Evolutionary conservation across 371 early-diverging fungal species (phyloP), one percentile per base, ranked within the genome.

Genomic region (Syncephalastrum sp.): DNA sequence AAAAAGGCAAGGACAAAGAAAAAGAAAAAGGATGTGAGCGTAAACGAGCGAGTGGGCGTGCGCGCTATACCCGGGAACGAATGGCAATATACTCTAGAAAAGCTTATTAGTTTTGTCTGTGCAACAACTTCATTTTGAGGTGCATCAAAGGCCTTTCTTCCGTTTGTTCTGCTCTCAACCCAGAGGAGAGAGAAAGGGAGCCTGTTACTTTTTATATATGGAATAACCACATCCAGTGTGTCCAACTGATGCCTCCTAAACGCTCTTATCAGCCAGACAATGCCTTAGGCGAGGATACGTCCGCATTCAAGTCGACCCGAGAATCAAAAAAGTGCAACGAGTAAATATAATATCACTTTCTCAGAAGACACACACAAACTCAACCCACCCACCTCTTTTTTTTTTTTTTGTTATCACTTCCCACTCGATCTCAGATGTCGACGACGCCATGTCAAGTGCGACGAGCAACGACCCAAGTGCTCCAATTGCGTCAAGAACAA

Each of bases 261-360:
- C 48, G 57, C 41, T 33, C 38, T 10, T 33, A 33, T 33, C 38
- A 33, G 38, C 38, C 38, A 3, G 38, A 33, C 38, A 33, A 3
- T 33, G 38, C 38, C 38, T 10, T 33, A 10, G 38, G 10, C 2
- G 38, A 33, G 12, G 38, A 33, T 33, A 33, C 38, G 10, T 33
- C 38, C 38, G 38, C 38, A 33, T 33, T 46, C 46, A 46, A 46
- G 14, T 62, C 62, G 12, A 59, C 59, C 33, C 59, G 64, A 19
- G 59, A 54, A 56, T 64, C 64, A 13, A 64, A 59, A 45, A 64
- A 64, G 54, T 64, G 64, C 59, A 64, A 64, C 52, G 64, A 59
- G 64, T 63, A 43, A 45, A 48, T n/a, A 27, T 33, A 33, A 8
- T 33, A 33, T 6, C 2, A 10, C 7, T 33, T 33, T 33, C 38